Conservation (phyloP, 257 asterid species). For the Solanum chilense region DNA sequence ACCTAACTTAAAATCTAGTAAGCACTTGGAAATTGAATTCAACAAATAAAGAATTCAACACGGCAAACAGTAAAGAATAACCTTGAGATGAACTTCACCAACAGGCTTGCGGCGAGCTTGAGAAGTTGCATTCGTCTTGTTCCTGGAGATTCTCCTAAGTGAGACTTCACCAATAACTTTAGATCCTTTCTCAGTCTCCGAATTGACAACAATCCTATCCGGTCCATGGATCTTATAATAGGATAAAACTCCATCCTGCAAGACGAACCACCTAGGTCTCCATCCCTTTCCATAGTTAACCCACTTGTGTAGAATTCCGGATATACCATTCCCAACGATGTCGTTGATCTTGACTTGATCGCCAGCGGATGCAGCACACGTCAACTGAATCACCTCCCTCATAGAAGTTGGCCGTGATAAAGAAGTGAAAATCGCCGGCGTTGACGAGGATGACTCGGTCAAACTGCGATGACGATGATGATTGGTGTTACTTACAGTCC, state of each 20-base stretch:
- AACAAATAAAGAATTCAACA: not conserved
- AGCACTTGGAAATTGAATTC: not conserved
- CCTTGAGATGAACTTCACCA: slow-evolving; percentile 97
- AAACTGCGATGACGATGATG: not conserved
- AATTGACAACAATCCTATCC: slow-evolving; percentile 52
- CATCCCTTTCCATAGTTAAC: slow-evolving; percentile 97
- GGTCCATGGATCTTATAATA: slow-evolving; percentile 95
- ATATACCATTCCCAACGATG: slow-evolving; percentile 72
- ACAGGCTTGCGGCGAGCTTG: slow-evolving; percentile 45
- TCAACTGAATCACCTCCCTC: slow-evolving; percentile 4
- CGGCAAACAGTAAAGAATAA: not conserved
- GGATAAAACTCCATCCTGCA: slow-evolving; percentile 91
- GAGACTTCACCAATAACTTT: slow-evolving; percentile 89
- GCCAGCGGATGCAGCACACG: slow-evolving; percentile 12
- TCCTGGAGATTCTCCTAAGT: slow-evolving; percentile 31
- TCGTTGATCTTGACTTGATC: slow-evolving; percentile 61
- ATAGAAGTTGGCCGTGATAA: slow-evolving; percentile 5
- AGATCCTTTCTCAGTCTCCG: slow-evolving; percentile 61
- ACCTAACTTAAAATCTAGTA: not conserved
- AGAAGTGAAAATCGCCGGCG: not conserved
- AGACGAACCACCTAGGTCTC: slow-evolving; percentile 93
- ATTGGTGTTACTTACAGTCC: not conserved
- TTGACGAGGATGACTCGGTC: slow-evolving; percentile 3
- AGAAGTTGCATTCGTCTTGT: slow-evolving; percentile 18
- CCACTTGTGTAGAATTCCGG: slow-evolving; percentile 81